phyloP scores from a whole-genome alignment of 2,329 filamentous ascomycete species.

The Clonostachys chloroleuca region DNA sequence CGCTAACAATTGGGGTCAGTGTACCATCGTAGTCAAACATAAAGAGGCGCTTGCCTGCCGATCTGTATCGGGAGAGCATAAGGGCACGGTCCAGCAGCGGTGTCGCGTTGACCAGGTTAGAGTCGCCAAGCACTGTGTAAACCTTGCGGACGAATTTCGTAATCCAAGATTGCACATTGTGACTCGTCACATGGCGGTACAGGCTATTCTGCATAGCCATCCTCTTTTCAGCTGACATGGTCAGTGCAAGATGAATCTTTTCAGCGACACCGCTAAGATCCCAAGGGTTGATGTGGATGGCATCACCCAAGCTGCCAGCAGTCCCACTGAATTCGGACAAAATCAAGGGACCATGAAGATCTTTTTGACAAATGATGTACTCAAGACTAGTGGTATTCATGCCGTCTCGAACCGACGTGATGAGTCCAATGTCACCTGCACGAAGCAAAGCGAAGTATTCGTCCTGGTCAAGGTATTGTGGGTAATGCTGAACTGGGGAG shows the following conservation, averaged over 20 bases:
- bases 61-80: constrained; percentile 69
- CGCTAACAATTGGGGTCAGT: constrained; percentile 88
- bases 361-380: constrained; percentile 88
- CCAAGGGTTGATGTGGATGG: constrained; percentile 97
- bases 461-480: constrained; percentile 82
- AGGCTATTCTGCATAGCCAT: constrained; percentile 67
- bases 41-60: constrained; percentile 77
- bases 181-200: constrained; percentile 78
- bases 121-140: constrained; percentile 73
- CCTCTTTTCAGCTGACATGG: constrained; percentile 65
- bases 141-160: constrained; percentile 74
- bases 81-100: constrained; percentile 74
- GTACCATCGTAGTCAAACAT: constrained; percentile 99
- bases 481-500: constrained; percentile 89
- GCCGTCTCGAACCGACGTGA: constrained; percentile 92
- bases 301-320: constrained; percentile 76
- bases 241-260: constrained; percentile 76
- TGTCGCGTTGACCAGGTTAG: constrained; percentile 70
- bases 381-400: constrained; percentile 98
- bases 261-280: constrained; percentile 80
- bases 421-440: constrained; percentile 84
- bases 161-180: constrained; percentile 86
- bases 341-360: constrained; percentile 82
- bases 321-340: constrained; percentile 96
- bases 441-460: constrained; percentile 95